Conservation (phyloP, 176 grass and related monocot species). For the Themeda triandra region DNA sequence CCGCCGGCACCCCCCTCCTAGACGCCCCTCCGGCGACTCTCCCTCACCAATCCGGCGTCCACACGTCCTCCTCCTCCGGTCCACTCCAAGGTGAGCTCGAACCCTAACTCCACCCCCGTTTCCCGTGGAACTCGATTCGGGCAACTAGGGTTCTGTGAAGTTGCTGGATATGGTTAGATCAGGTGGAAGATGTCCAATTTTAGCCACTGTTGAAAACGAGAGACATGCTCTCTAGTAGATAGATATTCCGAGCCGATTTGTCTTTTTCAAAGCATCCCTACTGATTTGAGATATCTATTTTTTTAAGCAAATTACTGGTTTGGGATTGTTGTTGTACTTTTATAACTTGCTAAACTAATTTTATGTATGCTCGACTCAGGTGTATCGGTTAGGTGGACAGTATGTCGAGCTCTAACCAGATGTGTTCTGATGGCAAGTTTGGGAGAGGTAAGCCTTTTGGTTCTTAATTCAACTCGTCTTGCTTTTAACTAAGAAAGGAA, state of each 20-base stretch:
- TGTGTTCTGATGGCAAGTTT: constrained; percentile 49
- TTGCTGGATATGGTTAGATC: background rate
- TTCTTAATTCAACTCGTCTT: constrained; percentile 6
- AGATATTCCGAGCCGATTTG: background rate
- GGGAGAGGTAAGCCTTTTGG: constrained; percentile 36
- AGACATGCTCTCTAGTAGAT: background rate
- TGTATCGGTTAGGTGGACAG: constrained; percentile 8
- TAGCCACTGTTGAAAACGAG: background rate
- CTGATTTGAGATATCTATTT: too few relatives aligned
- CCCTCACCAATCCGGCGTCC: background rate
- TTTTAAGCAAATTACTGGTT: too few relatives aligned
- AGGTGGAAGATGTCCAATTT: background rate
- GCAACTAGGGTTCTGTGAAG: background rate
- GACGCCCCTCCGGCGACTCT: background rate
- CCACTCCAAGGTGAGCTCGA: background rate
- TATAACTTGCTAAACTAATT: background rate
- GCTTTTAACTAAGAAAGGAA: background rate
- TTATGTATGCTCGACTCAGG: constrained; percentile 18
- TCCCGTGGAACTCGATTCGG: background rate
- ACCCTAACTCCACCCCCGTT: background rate
- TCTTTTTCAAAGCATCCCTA: background rate
- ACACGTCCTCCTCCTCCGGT: background rate
- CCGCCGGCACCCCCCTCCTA: background rate
- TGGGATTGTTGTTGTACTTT: background rate
- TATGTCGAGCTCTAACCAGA: constrained; percentile 44